Conservation (phyloP, 202 grass and related monocot species). For the Zoysia matrella region DNA sequence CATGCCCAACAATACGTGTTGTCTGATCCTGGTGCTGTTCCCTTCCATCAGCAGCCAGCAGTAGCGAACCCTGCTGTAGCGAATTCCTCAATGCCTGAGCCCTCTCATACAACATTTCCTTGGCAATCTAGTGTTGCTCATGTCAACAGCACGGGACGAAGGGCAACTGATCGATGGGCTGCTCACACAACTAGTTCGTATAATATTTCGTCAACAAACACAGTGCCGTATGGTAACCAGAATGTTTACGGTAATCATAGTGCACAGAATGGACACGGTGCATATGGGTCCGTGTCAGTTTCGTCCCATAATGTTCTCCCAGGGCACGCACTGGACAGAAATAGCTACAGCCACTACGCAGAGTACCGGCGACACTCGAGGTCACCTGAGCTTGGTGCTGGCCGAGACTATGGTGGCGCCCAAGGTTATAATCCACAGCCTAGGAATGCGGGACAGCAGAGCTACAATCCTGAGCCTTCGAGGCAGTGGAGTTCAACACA, state of each 20-base stretch:
- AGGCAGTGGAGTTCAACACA: constrained; percentile 38
- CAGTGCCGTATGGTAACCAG: constrained; percentile 36
- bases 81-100: constrained; percentile 16
- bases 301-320: constrained; percentile 10
- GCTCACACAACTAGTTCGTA: constrained; percentile 23
- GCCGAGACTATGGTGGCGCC: constrained; percentile 32
- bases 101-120: constrained; percentile 32
- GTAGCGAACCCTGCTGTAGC: constrained; percentile 27
- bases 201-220: constrained; percentile 34
- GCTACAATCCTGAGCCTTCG: constrained; percentile 29
- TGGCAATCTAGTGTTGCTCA: constrained; percentile 45
- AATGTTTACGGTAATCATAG: constrained; percentile 48
- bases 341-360: neutral
- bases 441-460: constrained; percentile 15
- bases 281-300: constrained; percentile 20
- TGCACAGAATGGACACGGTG: constrained; percentile 14
- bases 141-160: constrained; percentile 16
- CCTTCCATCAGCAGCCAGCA: constrained; percentile 48
- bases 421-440: constrained; percentile 27
- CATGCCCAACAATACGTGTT: constrained; percentile 36
- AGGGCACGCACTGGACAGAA: constrained; percentile 23
- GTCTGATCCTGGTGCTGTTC: constrained; percentile 38
- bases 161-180: constrained; percentile 46
- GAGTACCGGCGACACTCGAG: constrained; percentile 36
- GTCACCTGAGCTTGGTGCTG: constrained; percentile 50